Conservation (phyloP, 2,329 filamentous ascomycete genomes). For the Alternaria sp. region DNA sequence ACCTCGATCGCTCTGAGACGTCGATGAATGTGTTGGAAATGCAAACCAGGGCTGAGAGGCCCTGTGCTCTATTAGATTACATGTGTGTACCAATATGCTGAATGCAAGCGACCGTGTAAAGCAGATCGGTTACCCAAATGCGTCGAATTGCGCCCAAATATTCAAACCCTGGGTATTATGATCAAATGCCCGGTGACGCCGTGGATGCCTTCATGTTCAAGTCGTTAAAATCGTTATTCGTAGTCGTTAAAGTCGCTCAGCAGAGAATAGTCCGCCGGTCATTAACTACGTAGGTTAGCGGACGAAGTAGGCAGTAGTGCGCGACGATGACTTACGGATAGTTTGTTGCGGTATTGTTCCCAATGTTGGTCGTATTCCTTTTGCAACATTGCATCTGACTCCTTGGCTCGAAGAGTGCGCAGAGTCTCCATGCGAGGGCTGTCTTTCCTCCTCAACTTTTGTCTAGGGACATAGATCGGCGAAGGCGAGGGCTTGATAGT, state of each 20-base stretch:
- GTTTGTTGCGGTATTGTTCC: conserved; percentile 1
- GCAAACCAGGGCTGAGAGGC: conserved; percentile 10
- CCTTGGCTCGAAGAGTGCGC: conserved; percentile 44
- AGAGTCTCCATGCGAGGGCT: conserved; percentile 41
- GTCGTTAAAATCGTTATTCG: conserved; percentile 16
- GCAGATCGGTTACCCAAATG: conserved; percentile 4
- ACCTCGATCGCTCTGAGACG: conserved; percentile 8
- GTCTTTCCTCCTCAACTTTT: conserved; percentile 29
- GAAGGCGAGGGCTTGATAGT: conserved; percentile 17
- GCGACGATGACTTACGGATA: conserved; percentile 5
- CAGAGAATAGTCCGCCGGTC: conserved; percentile 5
- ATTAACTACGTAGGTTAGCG: conserved; percentile 9
- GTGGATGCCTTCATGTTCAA: conserved; percentile 7
- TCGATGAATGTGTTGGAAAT: conserved; percentile 5
- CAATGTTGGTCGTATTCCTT: conserved; percentile 37
- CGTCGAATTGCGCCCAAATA: conserved; percentile 10
- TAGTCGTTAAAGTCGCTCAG: conserved; percentile 14
- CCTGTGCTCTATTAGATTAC: conserved; percentile 19
- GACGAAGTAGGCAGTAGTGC: not conserved
- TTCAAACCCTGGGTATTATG: conserved; percentile 21
- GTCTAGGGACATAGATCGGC: conserved; percentile 21
- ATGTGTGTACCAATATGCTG: conserved; percentile 20
- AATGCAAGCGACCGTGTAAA: conserved; percentile 13
- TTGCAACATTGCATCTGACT: conserved; percentile 47
- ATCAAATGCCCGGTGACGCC: conserved; percentile 17